These are phyloP conservation scores for Micractinium sp. DNA, from an alignment of 139 green algal genomes.

Conservation along the genomic window DNA sequence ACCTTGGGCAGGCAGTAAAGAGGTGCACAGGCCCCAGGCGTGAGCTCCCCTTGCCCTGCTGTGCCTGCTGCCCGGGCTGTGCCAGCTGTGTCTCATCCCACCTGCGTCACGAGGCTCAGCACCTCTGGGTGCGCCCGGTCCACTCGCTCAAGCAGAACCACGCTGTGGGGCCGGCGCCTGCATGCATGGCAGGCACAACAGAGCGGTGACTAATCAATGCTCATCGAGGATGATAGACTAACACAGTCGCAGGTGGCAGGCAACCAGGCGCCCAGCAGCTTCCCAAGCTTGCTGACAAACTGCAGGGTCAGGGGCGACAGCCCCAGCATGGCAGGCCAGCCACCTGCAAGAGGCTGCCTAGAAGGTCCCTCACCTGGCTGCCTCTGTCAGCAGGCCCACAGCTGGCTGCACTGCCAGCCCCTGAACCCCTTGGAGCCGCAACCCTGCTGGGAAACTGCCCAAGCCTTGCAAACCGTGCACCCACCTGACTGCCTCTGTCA, in stretches of 20 bases:
- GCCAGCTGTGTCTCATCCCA: background rate
- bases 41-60: background rate
- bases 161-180: conserved; percentile 69
- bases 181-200: background rate
- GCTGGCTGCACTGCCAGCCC: too few relatives aligned
- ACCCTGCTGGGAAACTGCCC: too few relatives aligned
- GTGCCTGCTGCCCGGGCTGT: too few relatives aligned
- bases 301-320: too few relatives aligned
- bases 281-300: background rate
- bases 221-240: too few relatives aligned
- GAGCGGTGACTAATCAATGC: too few relatives aligned
- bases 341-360: too few relatives aligned
- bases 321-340: background rate
- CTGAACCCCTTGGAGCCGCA: too few relatives aligned
- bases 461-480: background rate
- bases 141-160: conserved; percentile 71
- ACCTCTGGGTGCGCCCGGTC: conserved; percentile 42
- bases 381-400: conserved; percentile 61
- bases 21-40: too few relatives aligned
- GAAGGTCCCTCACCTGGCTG: conserved; percentile 47
- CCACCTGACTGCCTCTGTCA: conserved; percentile 62
- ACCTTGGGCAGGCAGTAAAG: background rate
- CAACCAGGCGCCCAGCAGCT: too few relatives aligned
- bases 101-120: conserved; percentile 30
- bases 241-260: too few relatives aligned